A percentile compares a stretch with the other conserved stretches of the same genome.
Conservation (phyloP, 306 rosid species). For the Prunus persica region DNA sequence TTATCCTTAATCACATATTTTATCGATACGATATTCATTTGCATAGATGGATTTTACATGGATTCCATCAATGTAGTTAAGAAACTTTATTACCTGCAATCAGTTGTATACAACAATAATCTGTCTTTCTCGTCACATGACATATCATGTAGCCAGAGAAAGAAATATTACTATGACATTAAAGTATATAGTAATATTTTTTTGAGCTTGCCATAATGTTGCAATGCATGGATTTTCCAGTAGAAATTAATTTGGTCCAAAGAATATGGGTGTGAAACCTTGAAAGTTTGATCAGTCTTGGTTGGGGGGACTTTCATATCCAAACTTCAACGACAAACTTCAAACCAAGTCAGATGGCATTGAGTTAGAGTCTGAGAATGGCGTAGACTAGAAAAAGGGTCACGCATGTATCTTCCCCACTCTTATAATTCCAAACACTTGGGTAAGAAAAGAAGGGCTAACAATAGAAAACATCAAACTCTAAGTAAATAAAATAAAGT, state of each 20-base stretch:
- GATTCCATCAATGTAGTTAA: no score
- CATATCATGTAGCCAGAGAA: no score
- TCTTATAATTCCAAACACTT: background rate
- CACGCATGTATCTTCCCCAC: background rate
- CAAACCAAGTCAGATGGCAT: background rate
- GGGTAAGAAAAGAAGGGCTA: no score
- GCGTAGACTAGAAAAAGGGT: background rate
- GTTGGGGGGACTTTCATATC: constrained; percentile 35
- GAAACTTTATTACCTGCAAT: no score
- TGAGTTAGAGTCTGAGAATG: constrained; percentile 3
- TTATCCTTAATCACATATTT: no score
- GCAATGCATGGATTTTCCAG: background rate
- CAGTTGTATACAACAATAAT: no score
- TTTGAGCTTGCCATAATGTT: background rate
- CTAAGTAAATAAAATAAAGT: background rate
- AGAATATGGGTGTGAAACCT: background rate
- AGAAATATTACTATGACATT: no score
- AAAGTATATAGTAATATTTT: background rate
- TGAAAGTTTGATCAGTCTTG: background rate
- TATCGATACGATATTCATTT: no score
- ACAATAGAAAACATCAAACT: background rate
- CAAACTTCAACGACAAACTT: constrained; percentile 24
- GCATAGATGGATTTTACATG: no score
- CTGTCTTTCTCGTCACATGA: no score
- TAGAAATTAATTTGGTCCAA: constrained; percentile 8